A percentile compares a stretch with the other conserved stretches of the same genome.
Conservation (phyloP, 2,329 filamentous ascomycete genomes). For the Sporothrix phasma region DNA sequence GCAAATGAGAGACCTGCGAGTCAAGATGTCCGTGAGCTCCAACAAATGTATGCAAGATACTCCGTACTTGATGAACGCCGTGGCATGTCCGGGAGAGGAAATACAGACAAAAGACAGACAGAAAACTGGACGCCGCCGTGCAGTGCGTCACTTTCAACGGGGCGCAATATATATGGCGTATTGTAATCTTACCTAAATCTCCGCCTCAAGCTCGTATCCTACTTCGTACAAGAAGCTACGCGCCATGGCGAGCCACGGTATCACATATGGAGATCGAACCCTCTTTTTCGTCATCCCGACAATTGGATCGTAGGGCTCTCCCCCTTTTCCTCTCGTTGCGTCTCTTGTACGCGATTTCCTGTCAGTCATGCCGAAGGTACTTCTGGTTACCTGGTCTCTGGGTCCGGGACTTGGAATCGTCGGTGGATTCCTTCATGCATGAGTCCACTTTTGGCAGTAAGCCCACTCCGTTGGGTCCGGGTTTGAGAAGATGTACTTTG, state of each 20-base stretch:
- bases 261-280: not conserved
- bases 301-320: not conserved
- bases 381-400: not conserved
- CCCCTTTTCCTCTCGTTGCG: no score
- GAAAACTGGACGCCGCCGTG: no score
- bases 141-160: not conserved
- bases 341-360: not conserved
- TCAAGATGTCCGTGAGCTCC: no score
- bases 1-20: no score
- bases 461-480: no score
- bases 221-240: no score
- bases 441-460: not conserved
- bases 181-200: not conserved
- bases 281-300: not conserved
- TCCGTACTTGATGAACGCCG: no score
- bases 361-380: not conserved
- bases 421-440: not conserved
- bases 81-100: no score
- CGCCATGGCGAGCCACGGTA: not conserved
- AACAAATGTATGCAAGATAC: no score
- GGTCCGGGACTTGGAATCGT: not conserved
- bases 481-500: not conserved
- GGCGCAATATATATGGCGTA: not conserved
- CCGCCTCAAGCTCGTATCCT: not conserved
- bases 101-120: no score